Evolutionary conservation across 2,329 filamentous ascomycete genomes (phyloP), one percentile per base, ranked within the genome.

Genomic region (Talaromyces atroroseus): DNA sequence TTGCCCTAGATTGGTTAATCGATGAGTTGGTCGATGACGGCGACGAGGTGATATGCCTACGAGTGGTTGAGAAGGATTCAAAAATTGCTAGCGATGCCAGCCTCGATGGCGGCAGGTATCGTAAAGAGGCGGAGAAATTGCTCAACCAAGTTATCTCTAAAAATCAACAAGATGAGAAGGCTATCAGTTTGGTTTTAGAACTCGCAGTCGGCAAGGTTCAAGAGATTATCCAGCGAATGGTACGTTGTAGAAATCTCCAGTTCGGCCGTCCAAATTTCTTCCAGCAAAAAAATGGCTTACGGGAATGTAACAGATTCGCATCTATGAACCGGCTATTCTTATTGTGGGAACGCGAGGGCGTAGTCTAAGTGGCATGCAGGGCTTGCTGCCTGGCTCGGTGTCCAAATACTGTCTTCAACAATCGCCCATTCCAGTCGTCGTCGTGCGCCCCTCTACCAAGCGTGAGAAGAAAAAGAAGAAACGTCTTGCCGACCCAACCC

Each of bases 401-500:
- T 95, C 90, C 24, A 96, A 96, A 69, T 96, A 96, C 74, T 96
- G 92, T 66, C 80, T 96, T 12, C 92, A 96, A 68, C 92, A 95
- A 70, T 95, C 89, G 1, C 91, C 92, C 0, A 89, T 96, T 1
- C 92, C 92, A 1, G 92, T 96, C 7, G 92, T 96, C 29, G 92
- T 96, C 32, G 92, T 96, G 10, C 84, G 92, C 3, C 91, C 92
- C 36, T 88, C 87, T 32, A 88, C 89, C 59, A 95, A 95, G 75
- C 87, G 92, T 20, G 83, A 89, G 67, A 94, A 94, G 74, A 95
- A 95, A 76, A 95, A 94, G 74, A 81, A 82, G 58, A 96, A 96
- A 76, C 85, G 92, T 29, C 82, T 85, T 51, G 85, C 88, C 54
- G 90, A 96, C 64, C 86, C 89, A 5, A 80, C 78, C 16, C 82